phyloP scores from a whole-genome alignment of 306 rosid species.

The Arachis stenosperma region DNA sequence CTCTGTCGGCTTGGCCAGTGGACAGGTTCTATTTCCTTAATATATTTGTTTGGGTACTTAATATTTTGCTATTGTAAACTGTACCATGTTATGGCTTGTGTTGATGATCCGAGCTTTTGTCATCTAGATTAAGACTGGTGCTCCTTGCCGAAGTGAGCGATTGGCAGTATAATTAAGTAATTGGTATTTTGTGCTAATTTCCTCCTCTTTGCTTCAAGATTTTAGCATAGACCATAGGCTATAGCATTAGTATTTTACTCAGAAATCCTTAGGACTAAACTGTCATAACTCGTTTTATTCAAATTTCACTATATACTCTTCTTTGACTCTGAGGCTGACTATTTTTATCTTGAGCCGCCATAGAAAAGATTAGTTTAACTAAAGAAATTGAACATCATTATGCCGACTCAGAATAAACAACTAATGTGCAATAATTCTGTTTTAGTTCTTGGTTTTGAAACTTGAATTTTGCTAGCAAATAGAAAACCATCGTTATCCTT shows the following conservation, averaged over 20 bases:
- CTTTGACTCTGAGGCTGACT: not conserved
- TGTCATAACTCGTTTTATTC: not conserved
- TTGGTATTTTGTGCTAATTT: too few species aligned
- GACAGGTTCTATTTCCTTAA: too few species aligned
- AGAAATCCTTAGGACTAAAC: slow-evolving; percentile 11
- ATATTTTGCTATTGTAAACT: slow-evolving; percentile 1
- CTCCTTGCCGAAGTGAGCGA: too few species aligned
- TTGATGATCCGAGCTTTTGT: slow-evolving; percentile 43
- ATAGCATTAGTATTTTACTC: slow-evolving; percentile 14
- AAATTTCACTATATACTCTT: not conserved
- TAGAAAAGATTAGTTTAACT: not conserved
- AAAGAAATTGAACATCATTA: not conserved
- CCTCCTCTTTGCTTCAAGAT: too few species aligned
- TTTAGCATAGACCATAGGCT: too few species aligned
- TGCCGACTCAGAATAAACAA: not conserved
- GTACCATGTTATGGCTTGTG: slow-evolving; percentile 30
- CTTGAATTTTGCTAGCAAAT: not conserved
- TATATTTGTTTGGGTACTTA: slow-evolving; percentile 4
- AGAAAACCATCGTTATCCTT: not conserved
- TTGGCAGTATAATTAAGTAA: too few species aligned
- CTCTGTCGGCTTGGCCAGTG: too few species aligned
- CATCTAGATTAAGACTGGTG: too few species aligned
- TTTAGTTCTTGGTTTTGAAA: slow-evolving; percentile 13
- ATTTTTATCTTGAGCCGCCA: not conserved
- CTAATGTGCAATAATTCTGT: slow-evolving; percentile 1